Base-by-base conservation (phyloP, 805 yeast species). In the Candida koratica region DNA sequence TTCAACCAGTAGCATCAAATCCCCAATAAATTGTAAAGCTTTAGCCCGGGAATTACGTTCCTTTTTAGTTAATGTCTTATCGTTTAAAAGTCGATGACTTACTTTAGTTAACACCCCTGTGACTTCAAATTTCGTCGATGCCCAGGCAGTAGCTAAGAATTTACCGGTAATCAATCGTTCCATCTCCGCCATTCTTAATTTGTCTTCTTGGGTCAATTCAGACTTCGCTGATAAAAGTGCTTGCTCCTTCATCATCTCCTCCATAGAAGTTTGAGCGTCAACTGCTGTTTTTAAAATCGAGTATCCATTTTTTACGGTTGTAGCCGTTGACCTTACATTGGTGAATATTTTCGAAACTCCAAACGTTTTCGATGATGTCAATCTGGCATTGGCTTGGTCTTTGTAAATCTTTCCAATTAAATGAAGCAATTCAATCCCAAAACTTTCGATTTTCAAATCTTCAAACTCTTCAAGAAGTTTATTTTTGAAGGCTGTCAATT, bases 91-190 rank as follows among this genome's bases (percentile, higher is more conserved):
- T 39, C 48, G 52, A 42, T 75, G 65, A 29, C 89, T 67, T 5
- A 89, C 84, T 41, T 69, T 71, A 46, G 85, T 93, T 56, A 93
- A 85, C 7, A 88, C 88, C 20, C 82, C 89, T 32, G 93, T 76
- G 36, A 89, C 79, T 63, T 93, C 99, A 60, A 79, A 81, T 48
- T 84, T 80, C 14, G 96, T 86, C 25, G 95, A 85, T 15, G 85
- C 84, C 99, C 99, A 93, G 13, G 95, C 94, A 1, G 96, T 88
- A 6, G 93, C 90, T 34, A 93, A 70, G 15, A 93, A 75, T 57
- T 90, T 93, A 16, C 98, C 97, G 37, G 87, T 79, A 44, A 90
- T 73, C 38, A 76, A 64, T 34, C 87, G 74, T 52, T 90, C 96
- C 62, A 84, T 75, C 53, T 87, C 93, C 1, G 80, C 87, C 36